Base-by-base conservation (phyloP, 352 stramenopile genomes). In the Elongisporangium undulatum region DNA sequence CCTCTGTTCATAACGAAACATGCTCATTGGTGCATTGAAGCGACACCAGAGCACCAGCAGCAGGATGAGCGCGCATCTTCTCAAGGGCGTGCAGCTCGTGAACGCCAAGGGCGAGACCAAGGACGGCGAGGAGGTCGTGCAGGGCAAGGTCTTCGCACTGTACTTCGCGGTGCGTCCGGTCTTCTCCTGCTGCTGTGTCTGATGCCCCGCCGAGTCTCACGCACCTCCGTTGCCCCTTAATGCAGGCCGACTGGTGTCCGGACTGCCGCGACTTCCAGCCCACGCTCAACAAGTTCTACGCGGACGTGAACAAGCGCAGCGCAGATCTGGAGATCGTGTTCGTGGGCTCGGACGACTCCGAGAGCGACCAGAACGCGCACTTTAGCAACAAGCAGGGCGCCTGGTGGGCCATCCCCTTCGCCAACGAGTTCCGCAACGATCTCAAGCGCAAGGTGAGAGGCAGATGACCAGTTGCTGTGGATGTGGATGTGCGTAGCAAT, bases 211-310 rank as follows among this genome's bases (percentile, higher is more conserved):
- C 67, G 22, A 49, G 4, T 3, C 34, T 45, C n/a, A n/a, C n/a
- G n/a, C n/a, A n/a, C n/a, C n/a, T n/a, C n/a, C n/a, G n/a, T 45
- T 45, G 34, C 17, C 34, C 9, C 12, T 9, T 29, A 17, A 48
- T 74, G 64, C 38, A 92, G 80, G 84, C 86, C 1, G 82, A 94
- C 49, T 94, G 86, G 86, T 95, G 86, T 55, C 82, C 84, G 3
- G 74, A 94, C 66, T 95, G 86, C 73, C 82, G 81, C 59, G 66
- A 60, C 38, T 94, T 95, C 70, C 82, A 90, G 59, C 86, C 86
- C 38, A 59, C 66, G 54, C 68, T 95, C 24, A 95, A 94, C 64
- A 60, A 53, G 10, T 95, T 92, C 62, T 91, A 92, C 69, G 55
- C 74, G 56, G 53, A 74, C 7, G 74, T 75, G 49, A 75, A 85